These are phyloP conservation scores for Geotrichum aggregatum DNA, from an alignment of 1,139 yeast species.

Conservation along the genomic window DNA sequence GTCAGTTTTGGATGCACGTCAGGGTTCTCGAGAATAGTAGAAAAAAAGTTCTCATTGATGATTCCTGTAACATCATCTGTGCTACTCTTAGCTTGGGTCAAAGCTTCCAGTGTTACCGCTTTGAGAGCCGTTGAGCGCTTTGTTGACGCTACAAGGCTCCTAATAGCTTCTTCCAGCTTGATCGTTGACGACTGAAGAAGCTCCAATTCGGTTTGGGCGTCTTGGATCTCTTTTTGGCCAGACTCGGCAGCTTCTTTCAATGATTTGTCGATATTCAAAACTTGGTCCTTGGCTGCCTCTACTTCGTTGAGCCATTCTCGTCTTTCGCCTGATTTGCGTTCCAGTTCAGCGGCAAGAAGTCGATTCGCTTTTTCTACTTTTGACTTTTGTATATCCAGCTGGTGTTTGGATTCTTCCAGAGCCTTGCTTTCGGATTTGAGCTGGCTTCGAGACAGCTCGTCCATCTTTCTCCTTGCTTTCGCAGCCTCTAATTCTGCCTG, in stretches of 20 bases:
- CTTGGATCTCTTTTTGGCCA: neutral
- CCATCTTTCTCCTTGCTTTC: slow-evolving; percentile 45
- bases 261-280: slow-evolving; percentile 14
- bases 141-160: slow-evolving; percentile 27
- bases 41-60: slow-evolving; percentile 25
- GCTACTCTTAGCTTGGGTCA: slow-evolving; percentile 23
- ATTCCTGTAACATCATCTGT: slow-evolving; percentile 29
- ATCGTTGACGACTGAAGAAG: neutral
- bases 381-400: slow-evolving; percentile 37
- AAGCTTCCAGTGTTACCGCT: slow-evolving; percentile 24
- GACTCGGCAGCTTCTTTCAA: too few relatives aligned
- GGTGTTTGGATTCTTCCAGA: slow-evolving; percentile 44
- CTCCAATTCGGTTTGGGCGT: neutral
- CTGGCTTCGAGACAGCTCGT: slow-evolving; percentile 47
- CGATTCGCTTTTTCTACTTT: slow-evolving; percentile 33
- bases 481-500: slow-evolving; percentile 43
- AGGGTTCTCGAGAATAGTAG: slow-evolving; percentile 24
- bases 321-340: slow-evolving; percentile 23
- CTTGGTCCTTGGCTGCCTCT: slow-evolving; percentile 20
- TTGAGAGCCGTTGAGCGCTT: slow-evolving; percentile 24
- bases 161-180: slow-evolving; percentile 42
- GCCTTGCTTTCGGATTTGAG: slow-evolving; percentile 48
- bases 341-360: slow-evolving; percentile 27
- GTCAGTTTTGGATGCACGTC: slow-evolving; percentile 26
- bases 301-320: slow-evolving; percentile 25